These are phyloP conservation scores for Rhynchosporium graminicola DNA, from an alignment of 2,329 filamentous ascomycete genomes.

Conservation along the genomic window DNA sequence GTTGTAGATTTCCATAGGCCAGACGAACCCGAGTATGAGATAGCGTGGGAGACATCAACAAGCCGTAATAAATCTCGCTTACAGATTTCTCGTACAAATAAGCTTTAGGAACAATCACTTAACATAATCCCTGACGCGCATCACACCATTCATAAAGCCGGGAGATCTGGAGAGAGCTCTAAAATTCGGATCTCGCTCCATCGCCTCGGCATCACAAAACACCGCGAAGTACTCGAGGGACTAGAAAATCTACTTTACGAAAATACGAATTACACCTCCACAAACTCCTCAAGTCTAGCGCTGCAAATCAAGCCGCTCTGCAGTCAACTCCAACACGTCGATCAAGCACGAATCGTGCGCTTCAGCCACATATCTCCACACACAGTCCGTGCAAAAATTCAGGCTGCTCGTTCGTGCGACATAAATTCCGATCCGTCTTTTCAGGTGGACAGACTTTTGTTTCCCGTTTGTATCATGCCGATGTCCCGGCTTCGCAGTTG, in stretches of 20 bases:
- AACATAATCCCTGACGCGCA: constrained; percentile 3
- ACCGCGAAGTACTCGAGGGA: no score
- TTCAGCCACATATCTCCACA: constrained; percentile 5
- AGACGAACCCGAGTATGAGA: neutral
- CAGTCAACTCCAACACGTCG: neutral
- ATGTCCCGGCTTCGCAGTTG: constrained; percentile 8
- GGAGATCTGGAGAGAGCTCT: neutral
- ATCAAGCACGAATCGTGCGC: neutral
- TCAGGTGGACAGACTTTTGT: neutral
- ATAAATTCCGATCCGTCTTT: constrained; percentile 6
- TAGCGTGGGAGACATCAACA: no score
- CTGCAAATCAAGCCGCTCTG: no score
- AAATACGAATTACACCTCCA: neutral
- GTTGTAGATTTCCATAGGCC: neutral
- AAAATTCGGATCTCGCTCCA: neutral
- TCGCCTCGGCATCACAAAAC: neutral
- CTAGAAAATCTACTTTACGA: neutral
- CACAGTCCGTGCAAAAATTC: neutral
- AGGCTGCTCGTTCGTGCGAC: neutral
- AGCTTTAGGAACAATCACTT: constrained; percentile 3
- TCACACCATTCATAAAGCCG: neutral
- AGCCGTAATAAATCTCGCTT: neutral
- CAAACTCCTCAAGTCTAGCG: neutral
- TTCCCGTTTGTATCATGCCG: constrained; percentile 5
- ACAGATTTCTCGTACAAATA: neutral